A percentile compares a stretch with the other conserved stretches of the same genome.
These are phyloP conservation scores for Brasenia schreberi DNA, from an alignment of 164 flowering plant genomes.

Conservation along the genomic window DNA sequence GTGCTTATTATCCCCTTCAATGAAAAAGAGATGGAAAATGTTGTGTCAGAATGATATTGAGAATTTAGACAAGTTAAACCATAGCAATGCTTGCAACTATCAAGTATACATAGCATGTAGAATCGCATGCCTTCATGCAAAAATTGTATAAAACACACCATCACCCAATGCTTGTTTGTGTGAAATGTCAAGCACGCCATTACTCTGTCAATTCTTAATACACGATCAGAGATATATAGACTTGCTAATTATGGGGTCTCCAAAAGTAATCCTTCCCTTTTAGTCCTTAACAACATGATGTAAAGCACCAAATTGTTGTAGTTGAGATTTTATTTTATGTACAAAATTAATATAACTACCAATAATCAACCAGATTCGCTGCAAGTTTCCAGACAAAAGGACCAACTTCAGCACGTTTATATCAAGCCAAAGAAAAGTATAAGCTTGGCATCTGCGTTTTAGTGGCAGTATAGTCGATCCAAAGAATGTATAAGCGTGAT, in stretches of 20 bases:
- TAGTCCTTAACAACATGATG: no score
- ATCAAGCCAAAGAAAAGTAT: not conserved
- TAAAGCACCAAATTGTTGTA: no score
- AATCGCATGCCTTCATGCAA: not conserved
- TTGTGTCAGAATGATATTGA: not conserved
- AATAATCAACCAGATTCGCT: not conserved
- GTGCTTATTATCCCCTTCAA: conserved; percentile 22
- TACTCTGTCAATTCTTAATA: not conserved
- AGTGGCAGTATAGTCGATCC: not conserved
- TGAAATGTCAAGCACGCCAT: not conserved
- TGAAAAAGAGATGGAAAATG: conserved; percentile 3
- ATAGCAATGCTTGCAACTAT: not conserved
- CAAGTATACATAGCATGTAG: not conserved
- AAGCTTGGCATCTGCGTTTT: no score
- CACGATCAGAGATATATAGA: no score
- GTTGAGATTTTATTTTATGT: no score
- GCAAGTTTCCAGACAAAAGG: not conserved
- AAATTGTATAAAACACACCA: not conserved
- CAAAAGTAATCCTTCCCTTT: no score
- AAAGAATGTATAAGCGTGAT: not conserved
- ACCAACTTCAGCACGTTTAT: not conserved
- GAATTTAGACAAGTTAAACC: not conserved
- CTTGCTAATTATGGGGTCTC: no score
- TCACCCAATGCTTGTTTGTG: no score
- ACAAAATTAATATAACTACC: no score